Conservation (phyloP, 495 filamentous ascomycete genomes). For the Cetradonia linearis region DNA sequence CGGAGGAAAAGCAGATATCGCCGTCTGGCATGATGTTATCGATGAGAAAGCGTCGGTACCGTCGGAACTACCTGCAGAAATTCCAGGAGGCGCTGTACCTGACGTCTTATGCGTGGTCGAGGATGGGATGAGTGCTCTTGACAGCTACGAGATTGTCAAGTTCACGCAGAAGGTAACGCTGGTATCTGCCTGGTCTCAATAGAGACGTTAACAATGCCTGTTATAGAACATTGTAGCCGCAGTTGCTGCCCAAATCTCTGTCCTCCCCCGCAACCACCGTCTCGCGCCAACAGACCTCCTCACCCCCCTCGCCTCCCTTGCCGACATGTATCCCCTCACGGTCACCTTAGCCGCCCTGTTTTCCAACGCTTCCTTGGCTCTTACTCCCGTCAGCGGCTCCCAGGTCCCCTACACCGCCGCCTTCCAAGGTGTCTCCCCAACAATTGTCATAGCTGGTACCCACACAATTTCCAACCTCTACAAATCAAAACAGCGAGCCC, state of each 20-base stretch:
- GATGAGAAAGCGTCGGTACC: conserved; percentile 45
- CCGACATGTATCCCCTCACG: conserved; percentile 65
- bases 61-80: conserved; percentile 39
- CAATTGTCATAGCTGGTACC: conserved; percentile 71
- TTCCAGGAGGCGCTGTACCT: conserved; percentile 18
- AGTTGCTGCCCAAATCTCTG: conserved; percentile 63
- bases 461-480: conserved; percentile 60
- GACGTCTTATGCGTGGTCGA: conserved; percentile 26
- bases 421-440: conserved; percentile 64
- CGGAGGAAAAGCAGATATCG: conserved; percentile 59
- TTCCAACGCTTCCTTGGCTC: conserved; percentile 72
- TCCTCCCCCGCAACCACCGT: conserved; percentile 62
- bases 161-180: conserved; percentile 54
- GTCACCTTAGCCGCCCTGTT: conserved; percentile 75
- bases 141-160: conserved; percentile 57
- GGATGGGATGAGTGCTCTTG: conserved; percentile 18
- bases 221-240: conserved; percentile 65
- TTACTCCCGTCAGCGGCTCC: conserved; percentile 74
- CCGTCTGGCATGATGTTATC: conserved; percentile 80
- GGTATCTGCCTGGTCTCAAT: not conserved
- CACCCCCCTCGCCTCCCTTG: conserved; percentile 76
- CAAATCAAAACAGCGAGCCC: conserved; percentile 38
- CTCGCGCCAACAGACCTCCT: conserved; percentile 68
- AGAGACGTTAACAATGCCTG: conserved; percentile 18
- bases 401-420: conserved; percentile 61